Percentiles rank a stretch among this genome's conserved stretches.
phyloP scores from a whole-genome alignment of 2,329 filamentous ascomycete species.

The Xylaria polymorpha region DNA sequence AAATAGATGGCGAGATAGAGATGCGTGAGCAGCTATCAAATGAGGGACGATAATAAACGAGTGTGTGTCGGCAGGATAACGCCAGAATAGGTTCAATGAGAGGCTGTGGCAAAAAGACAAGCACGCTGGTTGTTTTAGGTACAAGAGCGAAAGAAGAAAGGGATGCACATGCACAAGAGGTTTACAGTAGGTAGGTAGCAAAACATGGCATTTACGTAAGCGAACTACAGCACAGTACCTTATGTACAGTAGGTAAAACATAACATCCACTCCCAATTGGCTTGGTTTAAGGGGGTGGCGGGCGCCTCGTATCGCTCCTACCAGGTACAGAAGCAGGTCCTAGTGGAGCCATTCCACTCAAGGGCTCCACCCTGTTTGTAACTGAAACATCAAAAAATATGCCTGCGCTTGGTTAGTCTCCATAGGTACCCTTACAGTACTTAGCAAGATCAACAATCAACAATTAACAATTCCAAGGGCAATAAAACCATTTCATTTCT shows the following conservation, averaged over 20 bases:
- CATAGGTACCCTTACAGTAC: too few relatives aligned
- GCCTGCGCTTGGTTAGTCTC: not conserved
- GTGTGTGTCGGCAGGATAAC: slow-evolving; percentile 32
- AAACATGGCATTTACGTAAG: slow-evolving; percentile 7
- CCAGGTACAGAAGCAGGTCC: too few relatives aligned
- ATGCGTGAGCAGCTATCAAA: slow-evolving; percentile 20
- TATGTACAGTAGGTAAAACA: too few relatives aligned
- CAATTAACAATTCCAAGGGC: not conserved
- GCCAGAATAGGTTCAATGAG: slow-evolving; percentile 32
- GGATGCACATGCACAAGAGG: not conserved
- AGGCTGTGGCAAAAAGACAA: slow-evolving; percentile 21
- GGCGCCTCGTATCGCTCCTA: slow-evolving; percentile 5
- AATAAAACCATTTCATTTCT: not conserved
- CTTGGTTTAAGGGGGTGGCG: slow-evolving; percentile 25
- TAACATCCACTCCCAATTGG: not conserved
- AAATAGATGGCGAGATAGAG: slow-evolving; percentile 2
- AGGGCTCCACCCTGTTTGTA: slow-evolving; percentile 2
- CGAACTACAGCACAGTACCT: too few relatives aligned
- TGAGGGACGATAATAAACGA: slow-evolving; percentile 31
- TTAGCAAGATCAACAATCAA: not conserved
- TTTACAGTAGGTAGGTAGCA: not conserved
- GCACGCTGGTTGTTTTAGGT: slow-evolving; percentile 18
- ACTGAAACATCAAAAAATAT: slow-evolving; percentile 7
- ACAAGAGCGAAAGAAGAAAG: slow-evolving; percentile 5
- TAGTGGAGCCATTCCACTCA: not conserved